Evolutionary conservation across 2,329 filamentous ascomycete species (phyloP).

Genomic region (Botrytis porri): DNA sequence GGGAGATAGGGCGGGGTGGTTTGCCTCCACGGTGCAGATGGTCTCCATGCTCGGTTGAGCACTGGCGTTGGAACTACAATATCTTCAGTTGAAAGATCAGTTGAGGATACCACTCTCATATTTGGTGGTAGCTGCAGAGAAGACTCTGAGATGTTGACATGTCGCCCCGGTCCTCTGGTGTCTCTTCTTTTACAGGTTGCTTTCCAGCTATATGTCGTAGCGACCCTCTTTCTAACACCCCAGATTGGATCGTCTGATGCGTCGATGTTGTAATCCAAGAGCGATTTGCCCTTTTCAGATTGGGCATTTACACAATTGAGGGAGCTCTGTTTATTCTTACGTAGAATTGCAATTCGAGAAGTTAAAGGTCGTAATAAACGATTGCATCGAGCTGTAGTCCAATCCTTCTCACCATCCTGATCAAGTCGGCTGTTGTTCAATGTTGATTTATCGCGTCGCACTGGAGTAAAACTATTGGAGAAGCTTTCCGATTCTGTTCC

Average conservation of each 20-base stretch:
- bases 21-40: background rate
- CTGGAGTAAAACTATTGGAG: constrained; percentile 33
- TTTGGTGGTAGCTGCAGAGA: background rate
- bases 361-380: constrained; percentile 45
- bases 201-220: constrained; percentile 32
- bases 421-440: constrained; percentile 26
- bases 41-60: constrained; percentile 30
- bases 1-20: background rate
- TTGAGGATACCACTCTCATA: background rate
- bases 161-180: background rate
- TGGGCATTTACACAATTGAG: constrained; percentile 9
- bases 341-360: constrained; percentile 43
- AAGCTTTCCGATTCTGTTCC: background rate
- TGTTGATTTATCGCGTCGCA: constrained; percentile 30
- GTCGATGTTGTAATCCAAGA: background rate
- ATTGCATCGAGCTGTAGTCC: constrained; percentile 46
- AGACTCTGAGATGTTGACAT: background rate
- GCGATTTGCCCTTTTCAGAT: constrained; percentile 5
- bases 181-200: constrained; percentile 25
- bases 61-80: constrained; percentile 37
- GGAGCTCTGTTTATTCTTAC: constrained; percentile 36
- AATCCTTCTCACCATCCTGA: constrained; percentile 31
- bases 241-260: background rate
- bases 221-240: constrained; percentile 30
- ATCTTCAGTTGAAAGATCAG: constrained; percentile 28